Evolutionary conservation across 306 rosid genomes (phyloP), one percentile per base, ranked within the genome.

Genomic region (Gastrolobium bilobum): DNA sequence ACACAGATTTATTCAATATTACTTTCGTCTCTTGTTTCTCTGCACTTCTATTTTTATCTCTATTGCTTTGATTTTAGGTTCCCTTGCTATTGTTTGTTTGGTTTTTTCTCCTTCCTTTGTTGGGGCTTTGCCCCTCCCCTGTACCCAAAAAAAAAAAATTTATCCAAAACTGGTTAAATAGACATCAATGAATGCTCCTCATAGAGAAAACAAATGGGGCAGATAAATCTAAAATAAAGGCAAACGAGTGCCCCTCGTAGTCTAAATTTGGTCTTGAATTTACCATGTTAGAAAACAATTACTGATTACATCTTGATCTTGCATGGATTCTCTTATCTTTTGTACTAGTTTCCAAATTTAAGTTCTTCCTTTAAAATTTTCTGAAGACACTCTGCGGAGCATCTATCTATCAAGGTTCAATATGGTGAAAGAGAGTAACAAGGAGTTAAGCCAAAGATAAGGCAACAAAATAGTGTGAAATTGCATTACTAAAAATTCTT

Each of bases 341-440:
- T 61, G 67, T 10, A 2, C 83, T 40, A 58, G n/a, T 57, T 71
- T 75, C 80, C 83, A 72, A 80, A 52, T 84, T 75, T 82, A 38
- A 90, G 93, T 73, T 92, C 84, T 59, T 89, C 93, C 93, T 89
- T 87, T 31, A 92, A 20, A 20, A 20, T 20, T 20, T 20, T 20
- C 26, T 20, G 26, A 20, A 20, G 26, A 20, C 26, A 20, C 26
- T 20, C 26, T 20, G 26, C 26, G 26, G 26, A 20, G 26, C 26
- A 20, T 20, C 26, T 20, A 20, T 20, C 26, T 20, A 20, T 20
- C 26, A 20, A 20, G 26, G 26, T 20, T 20, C 26, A 20, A 20
- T 20, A 20, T 20, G 26, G 26, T 20, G 26, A 20, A 20, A 20
- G 26, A 20, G 1, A 20, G 26, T 20, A 20, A 35, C 61, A 61